Evolutionary conservation across 2,329 filamentous ascomycete species (phyloP).

Genomic region (Tolypocladium album): DNA sequence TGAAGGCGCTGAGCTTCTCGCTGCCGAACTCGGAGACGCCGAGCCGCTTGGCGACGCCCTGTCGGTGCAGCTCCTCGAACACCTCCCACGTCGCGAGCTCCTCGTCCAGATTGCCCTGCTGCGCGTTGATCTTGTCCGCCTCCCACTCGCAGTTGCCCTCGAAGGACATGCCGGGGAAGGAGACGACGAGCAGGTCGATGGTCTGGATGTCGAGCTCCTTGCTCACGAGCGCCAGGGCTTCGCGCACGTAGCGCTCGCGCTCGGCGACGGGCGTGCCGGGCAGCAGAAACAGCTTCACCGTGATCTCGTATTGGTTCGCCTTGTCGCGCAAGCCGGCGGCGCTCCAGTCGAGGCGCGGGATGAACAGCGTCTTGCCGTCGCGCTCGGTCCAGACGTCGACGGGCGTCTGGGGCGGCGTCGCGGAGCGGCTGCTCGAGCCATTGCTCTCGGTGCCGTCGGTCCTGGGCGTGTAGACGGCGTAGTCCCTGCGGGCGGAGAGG

Average conservation of each 20-base stretch:
- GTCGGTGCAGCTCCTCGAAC: constrained; percentile 61
- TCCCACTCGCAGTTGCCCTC: constrained; percentile 84
- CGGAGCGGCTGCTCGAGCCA: constrained; percentile 15
- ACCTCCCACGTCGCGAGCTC: constrained; percentile 59
- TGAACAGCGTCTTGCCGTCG: constrained; percentile 52
- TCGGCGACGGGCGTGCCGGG: constrained; percentile 54
- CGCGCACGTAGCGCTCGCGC: constrained; percentile 59
- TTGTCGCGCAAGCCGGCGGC: constrained; percentile 69
- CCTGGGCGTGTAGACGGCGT: constrained; percentile 20
- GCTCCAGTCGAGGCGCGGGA: constrained; percentile 68
- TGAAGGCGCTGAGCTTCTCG: constrained; percentile 67
- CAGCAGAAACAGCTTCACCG: constrained; percentile 89
- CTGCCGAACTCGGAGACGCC: constrained; percentile 89
- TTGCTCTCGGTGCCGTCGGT: constrained; percentile 23
- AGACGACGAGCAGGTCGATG: constrained; percentile 83
- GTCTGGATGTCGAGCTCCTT: constrained; percentile 65
- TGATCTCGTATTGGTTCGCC: constrained; percentile 79
- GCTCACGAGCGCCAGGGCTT: constrained; percentile 71
- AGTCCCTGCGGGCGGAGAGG: constrained; percentile 57
- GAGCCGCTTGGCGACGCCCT: constrained; percentile 62
- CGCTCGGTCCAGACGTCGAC: constrained; percentile 57
- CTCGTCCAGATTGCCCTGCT: constrained; percentile 55
- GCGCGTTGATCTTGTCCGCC: constrained; percentile 50
- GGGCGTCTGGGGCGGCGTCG: constrained; percentile 14
- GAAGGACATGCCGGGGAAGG: constrained; percentile 87